phyloP scores from a whole-genome alignment of 805 yeast species.

The Suhomyces prunicola region DNA sequence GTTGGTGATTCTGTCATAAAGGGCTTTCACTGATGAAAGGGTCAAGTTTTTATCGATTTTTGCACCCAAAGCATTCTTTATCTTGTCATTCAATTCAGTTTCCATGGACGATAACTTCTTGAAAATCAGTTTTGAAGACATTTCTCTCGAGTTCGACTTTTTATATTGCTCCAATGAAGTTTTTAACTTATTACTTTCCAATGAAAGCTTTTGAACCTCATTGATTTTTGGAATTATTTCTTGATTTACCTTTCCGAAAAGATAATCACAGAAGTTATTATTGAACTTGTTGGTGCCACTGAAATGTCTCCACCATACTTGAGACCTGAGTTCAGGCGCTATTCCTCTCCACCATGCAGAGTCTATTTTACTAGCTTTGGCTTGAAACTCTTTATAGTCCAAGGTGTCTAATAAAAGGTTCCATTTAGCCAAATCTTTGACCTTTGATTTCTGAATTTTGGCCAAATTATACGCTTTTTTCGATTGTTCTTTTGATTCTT shows the following conservation, averaged over 20 bases:
- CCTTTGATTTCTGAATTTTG: constrained; percentile 28
- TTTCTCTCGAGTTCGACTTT: neutral
- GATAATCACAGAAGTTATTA: constrained; percentile 2
- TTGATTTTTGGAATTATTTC: constrained; percentile 1
- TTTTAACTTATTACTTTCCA: constrained; percentile 1
- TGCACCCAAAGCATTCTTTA: constrained; percentile 2
- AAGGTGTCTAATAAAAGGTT: constrained; percentile 8
- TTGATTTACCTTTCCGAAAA: constrained; percentile 1
- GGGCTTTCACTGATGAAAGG: constrained; percentile 6
- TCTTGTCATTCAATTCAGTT: neutral
- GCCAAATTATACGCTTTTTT: constrained; percentile 29
- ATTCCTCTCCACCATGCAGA: constrained; percentile 24
- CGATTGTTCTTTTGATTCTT: constrained; percentile 34
- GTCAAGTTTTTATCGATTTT: neutral
- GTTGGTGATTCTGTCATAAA: constrained; percentile 9
- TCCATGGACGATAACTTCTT: neutral
- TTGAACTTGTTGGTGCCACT: constrained; percentile 3
- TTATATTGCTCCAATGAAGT: neutral
- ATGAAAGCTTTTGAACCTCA: neutral
- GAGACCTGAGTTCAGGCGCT: constrained; percentile 29
- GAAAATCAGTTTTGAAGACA: neutral
- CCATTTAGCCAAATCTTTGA: constrained; percentile 31
- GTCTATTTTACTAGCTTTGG: constrained; percentile 9
- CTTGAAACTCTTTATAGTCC: constrained; percentile 6
- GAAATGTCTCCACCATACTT: constrained; percentile 45